Evolutionary conservation across 345 rosid species (phyloP), one percentile per base, ranked within the genome.

Genomic region (Hirschfeldia incana): DNA sequence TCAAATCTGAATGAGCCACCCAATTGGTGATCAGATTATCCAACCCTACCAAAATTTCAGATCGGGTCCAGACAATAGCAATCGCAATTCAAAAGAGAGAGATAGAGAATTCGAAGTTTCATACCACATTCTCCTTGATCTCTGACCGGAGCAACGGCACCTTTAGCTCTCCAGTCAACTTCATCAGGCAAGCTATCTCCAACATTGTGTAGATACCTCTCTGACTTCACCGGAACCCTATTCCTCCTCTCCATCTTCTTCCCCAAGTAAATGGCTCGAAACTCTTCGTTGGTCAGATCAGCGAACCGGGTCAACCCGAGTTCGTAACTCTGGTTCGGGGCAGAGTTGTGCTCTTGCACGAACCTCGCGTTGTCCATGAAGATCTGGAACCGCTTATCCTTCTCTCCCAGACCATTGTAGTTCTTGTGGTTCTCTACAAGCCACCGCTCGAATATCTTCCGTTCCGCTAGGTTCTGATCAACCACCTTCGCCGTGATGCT

Each of bases 221-320:
- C 75, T 10, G 80, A 70, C 1, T 70, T 26, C 28, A 75, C 80
- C 26, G 15, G 11, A 33, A 8, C 69, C 13, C 37, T 69, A 10
- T 68, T 46, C 15, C 17, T 73, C 71, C 66, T 49, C 30, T 26
- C 76, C 74, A 69, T 76, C 66, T 65, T 74, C 5, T 26, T 77
- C 21, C 88, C 91, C 86, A 91, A 70, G 80, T 81, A 87, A 65
- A 73, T 75, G 26, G 76, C 53, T 44, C 79, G 59, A 36, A 81
- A 91, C 85, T 91, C 94, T 1, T 87, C 92, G 67, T 91, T 91
- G 34, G 85, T 88, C 76, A 91, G 82, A 85, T 91, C 97, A 1
- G 94, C 92, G 70, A 91, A 91, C 86, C 53, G 83, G 73, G 86
- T 89, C 80, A 89, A 79, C 28, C 94, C 97, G 2, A 91, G 80